Percentiles rank a stretch among this genome's conserved stretches.
Evolutionary conservation across 2,329 filamentous ascomycete species (phyloP).

Genomic region (Coniochaeta prunicola): DNA sequence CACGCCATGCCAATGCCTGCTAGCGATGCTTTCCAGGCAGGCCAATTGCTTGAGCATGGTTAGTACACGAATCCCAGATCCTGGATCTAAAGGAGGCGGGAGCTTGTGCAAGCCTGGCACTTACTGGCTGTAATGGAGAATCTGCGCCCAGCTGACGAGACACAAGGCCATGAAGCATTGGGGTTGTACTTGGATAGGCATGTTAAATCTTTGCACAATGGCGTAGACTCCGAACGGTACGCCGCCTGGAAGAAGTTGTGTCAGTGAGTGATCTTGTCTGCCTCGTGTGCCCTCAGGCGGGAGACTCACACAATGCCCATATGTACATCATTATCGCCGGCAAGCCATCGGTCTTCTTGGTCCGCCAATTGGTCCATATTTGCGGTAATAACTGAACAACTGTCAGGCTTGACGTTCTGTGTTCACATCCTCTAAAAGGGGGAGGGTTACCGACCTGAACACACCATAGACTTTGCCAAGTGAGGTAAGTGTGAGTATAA

Average conservation of each 20-base stretch:
- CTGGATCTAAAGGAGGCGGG: no score
- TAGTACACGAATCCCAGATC: no score
- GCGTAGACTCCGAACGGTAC: conserved; percentile 33
- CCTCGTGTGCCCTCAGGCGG: not conserved
- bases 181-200: conserved; percentile 35
- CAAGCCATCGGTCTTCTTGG: conserved; percentile 54
- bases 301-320: conserved; percentile 48
- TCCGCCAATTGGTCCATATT: conserved; percentile 56
- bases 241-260: conserved; percentile 18
- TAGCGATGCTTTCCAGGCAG: conserved; percentile 34
- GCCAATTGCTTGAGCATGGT: conserved; percentile 30
- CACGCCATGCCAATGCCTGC: conserved; percentile 30
- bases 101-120: not conserved
- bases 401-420: not conserved
- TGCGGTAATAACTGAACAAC: conserved; percentile 20
- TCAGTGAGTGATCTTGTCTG: not conserved
- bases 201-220: conserved; percentile 32
- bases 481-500: not conserved
- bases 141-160: conserved; percentile 30
- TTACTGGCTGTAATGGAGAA: conserved; percentile 18
- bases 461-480: conserved; percentile 27
- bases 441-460: conserved; percentile 25
- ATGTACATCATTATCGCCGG: conserved; percentile 55
- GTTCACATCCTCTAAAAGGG: not conserved
- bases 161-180: conserved; percentile 31